Percentiles rank a stretch among this genome's conserved stretches.
Conservation (phyloP, 1,139 yeast genomes). For the Maudiozyma humilis region DNA sequence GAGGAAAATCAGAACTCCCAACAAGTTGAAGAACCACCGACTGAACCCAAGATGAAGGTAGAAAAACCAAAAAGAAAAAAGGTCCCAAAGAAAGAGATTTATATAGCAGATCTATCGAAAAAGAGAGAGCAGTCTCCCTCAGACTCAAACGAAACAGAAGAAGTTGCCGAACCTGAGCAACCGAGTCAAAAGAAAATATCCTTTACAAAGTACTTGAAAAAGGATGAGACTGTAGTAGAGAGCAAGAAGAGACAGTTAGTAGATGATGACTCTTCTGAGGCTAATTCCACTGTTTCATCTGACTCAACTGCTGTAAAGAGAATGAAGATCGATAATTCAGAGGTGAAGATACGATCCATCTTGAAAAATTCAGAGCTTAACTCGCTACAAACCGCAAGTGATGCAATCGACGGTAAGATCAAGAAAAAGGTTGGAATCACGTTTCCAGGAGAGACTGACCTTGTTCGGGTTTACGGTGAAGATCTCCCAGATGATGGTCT, state of each 20-base stretch:
- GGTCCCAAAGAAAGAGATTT: conserved; percentile 6
- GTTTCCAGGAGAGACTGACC: conserved; percentile 23
- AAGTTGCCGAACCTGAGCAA: conserved; percentile 1
- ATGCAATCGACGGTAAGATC: conserved; percentile 4
- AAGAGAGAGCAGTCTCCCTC: background rate
- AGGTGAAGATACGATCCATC: conserved; percentile 14
- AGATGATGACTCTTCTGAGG: conserved; percentile 2
- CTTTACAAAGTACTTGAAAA: conserved; percentile 29
- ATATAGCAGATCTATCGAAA: conserved; percentile 10
- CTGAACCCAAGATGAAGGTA: background rate
- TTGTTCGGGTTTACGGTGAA: conserved; percentile 29
- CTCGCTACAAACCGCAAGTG: conserved; percentile 7
- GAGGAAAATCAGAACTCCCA: background rate
- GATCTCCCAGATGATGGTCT: conserved; percentile 28
- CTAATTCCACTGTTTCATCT: background rate
- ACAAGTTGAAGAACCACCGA: background rate
- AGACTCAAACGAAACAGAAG: conserved; percentile 1
- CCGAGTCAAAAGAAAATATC: conserved; percentile 28
- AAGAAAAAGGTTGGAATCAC: conserved; percentile 14
- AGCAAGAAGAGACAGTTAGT: conserved; percentile 13
- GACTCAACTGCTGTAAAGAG: background rate
- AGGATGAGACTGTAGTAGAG: conserved; percentile 18
- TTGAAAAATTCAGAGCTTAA: conserved; percentile 12
- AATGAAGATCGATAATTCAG: background rate
- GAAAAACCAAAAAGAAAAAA: conserved; percentile 4